These are phyloP conservation scores for Lolium multiflorum DNA, from an alignment of 176 grass and related monocot genomes.

Conservation along the genomic window DNA sequence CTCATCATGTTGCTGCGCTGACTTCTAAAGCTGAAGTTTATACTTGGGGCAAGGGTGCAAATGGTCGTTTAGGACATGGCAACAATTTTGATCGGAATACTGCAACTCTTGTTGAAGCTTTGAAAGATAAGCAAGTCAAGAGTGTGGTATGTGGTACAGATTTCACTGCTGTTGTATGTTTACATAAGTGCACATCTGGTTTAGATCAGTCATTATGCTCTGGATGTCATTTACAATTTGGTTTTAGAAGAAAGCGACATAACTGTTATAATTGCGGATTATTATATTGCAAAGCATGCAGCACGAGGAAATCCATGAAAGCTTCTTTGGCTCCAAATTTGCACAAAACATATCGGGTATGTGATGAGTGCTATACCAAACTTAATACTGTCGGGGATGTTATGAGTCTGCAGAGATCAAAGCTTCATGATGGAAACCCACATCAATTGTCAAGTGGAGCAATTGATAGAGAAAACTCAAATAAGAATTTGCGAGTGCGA, in stretches of 20 bases:
- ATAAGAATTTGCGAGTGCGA: conserved; percentile 43
- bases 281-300: conserved; percentile 76
- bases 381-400: conserved; percentile 41
- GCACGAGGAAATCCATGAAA: conserved; percentile 60
- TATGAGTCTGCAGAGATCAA: conserved; percentile 37
- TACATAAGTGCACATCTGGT: conserved; percentile 61
- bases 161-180: conserved; percentile 68
- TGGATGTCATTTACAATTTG: conserved; percentile 64
- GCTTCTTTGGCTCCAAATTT: conserved; percentile 77
- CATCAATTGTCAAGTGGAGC: conserved; percentile 49
- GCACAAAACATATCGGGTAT: conserved; percentile 71
- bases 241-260: conserved; percentile 77
- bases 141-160: conserved; percentile 64
- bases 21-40: conserved; percentile 75
- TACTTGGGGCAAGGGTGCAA: conserved; percentile 80
- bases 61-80: conserved; percentile 73
- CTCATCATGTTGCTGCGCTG: conserved; percentile 76
- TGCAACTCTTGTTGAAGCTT: conserved; percentile 67
- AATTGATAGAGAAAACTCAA: conserved; percentile 44
- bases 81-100: conserved; percentile 56
- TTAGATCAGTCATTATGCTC: conserved; percentile 71
- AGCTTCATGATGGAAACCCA: conserved; percentile 42
- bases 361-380: conserved; percentile 70
- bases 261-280: conserved; percentile 88
- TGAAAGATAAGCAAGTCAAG: conserved; percentile 86